phyloP scores from a whole-genome alignment of 2,329 filamentous ascomycete species.

The Mariannaea elegans region DNA sequence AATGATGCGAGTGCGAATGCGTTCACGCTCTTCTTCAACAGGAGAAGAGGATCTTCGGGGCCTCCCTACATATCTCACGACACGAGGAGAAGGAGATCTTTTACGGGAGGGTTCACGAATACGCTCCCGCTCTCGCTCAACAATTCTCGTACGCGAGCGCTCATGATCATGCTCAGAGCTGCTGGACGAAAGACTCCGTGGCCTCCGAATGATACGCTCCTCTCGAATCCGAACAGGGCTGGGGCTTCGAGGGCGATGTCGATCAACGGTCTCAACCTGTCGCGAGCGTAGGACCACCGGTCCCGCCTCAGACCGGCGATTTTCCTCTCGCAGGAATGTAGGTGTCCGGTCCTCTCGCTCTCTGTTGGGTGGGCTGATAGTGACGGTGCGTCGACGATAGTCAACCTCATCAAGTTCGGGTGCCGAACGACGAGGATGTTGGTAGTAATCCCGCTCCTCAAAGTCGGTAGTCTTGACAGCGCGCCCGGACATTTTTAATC shows the following conservation, averaged over 20 bases:
- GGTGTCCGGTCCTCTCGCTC: conserved; percentile 58
- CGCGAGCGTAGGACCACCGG: conserved; percentile 63
- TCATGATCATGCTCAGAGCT: conserved; percentile 49
- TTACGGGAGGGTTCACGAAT: conserved; percentile 50
- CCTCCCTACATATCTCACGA: conserved; percentile 53
- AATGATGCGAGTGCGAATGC: conserved; percentile 60
- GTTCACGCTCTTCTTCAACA: conserved; percentile 52
- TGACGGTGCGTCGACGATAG: conserved; percentile 42
- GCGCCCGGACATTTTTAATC: conserved; percentile 38
- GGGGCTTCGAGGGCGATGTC: conserved; percentile 56
- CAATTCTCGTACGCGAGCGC: conserved; percentile 44
- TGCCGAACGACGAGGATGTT: conserved; percentile 47
- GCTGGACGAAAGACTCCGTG: conserved; percentile 53
- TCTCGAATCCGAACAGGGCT: conserved; percentile 54
- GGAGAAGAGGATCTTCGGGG: conserved; percentile 48
- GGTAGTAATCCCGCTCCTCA: conserved; percentile 57
- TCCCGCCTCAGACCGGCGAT: conserved; percentile 57
- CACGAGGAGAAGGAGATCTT: conserved; percentile 49
- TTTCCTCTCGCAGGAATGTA: conserved; percentile 61
- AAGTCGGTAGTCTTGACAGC: conserved; percentile 48
- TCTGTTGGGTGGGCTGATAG: conserved; percentile 54
- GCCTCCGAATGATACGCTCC: conserved; percentile 53
- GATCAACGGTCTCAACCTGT: conserved; percentile 64
- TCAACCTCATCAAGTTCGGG: conserved; percentile 50
- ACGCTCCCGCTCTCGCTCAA: conserved; percentile 41